A percentile compares a stretch with the other conserved stretches of the same genome.
Conservation (phyloP, 495 filamentous ascomycete species). For the Letharia columbiana region DNA sequence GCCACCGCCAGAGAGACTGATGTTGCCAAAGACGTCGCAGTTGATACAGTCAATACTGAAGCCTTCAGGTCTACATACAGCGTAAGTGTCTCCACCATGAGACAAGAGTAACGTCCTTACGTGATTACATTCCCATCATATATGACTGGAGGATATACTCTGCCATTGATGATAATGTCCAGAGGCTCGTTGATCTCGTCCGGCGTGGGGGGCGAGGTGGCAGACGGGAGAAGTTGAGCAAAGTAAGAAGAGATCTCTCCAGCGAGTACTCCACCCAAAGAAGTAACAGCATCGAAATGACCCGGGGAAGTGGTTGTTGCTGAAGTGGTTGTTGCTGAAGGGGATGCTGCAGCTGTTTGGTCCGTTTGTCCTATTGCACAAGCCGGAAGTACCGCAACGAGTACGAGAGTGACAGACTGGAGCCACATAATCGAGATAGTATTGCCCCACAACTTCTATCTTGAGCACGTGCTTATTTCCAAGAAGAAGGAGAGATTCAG, state of each 20-base stretch:
- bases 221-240: slow-evolving; percentile 3
- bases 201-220: background rate
- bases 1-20: slow-evolving; percentile 16
- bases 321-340: background rate
- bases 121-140: background rate
- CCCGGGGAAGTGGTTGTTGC: background rate
- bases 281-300: background rate
- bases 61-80: background rate
- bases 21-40: slow-evolving; percentile 9
- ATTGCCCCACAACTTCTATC: background rate
- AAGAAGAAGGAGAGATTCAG: background rate
- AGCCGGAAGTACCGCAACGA: background rate
- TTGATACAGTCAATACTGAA: slow-evolving; percentile 9
- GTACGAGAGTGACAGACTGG: background rate
- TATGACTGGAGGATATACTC: slow-evolving; percentile 6
- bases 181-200: slow-evolving; percentile 8
- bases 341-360: background rate
- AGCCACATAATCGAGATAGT: background rate
- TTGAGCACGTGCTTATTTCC: background rate
- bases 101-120: background rate
- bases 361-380: background rate
- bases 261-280: background rate
- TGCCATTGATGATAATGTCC: slow-evolving; percentile 6
- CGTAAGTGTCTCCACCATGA: background rate
- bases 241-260: background rate